A percentile compares a stretch with the other conserved stretches of the same genome.
Conservation (phyloP, 1,284 basidiomycete species). For the Leccinum insolens region DNA sequence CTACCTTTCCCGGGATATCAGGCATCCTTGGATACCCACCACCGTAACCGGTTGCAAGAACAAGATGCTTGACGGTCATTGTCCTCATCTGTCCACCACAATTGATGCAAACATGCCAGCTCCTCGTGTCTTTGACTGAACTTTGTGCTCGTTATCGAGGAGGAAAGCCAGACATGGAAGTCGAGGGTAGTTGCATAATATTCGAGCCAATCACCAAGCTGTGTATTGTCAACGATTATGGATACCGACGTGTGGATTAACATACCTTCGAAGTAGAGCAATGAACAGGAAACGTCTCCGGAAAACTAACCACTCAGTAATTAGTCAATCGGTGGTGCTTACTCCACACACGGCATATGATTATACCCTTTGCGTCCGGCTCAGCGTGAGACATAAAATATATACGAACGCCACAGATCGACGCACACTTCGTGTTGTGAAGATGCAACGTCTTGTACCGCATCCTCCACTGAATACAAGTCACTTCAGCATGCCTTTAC, state of each 20-base stretch:
- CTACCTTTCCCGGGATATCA: constrained; percentile 6
- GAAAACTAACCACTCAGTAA: constrained; percentile 29
- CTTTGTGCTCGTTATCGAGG: constrained; percentile 39
- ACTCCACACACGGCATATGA: constrained; percentile 31
- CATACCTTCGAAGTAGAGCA: constrained; percentile 37
- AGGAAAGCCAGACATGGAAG: constrained; percentile 36
- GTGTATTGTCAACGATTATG: constrained; percentile 5
- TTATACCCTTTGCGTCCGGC: constrained; percentile 22
- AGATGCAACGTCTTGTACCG: constrained; percentile 34
- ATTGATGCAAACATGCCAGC: constrained; percentile 38
- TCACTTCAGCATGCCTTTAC: not conserved
- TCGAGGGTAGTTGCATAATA: not conserved
- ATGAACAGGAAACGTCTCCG: constrained; percentile 41
- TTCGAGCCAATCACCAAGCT: constrained; percentile 66
- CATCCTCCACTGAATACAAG: constrained; percentile 26
- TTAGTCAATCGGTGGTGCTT: constrained; percentile 4
- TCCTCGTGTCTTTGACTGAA: constrained; percentile 32
- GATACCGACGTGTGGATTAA: not conserved
- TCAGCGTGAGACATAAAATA: constrained; percentile 1
- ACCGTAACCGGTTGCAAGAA: constrained; percentile 42
- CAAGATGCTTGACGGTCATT: constrained; percentile 38
- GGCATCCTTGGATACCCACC: constrained; percentile 35
- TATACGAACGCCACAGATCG: not conserved
- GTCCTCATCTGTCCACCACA: constrained; percentile 24
- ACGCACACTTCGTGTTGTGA: constrained; percentile 31